phyloP scores from a whole-genome alignment of 202 grass and related monocot species.

The Saccharum hybrid region DNA sequence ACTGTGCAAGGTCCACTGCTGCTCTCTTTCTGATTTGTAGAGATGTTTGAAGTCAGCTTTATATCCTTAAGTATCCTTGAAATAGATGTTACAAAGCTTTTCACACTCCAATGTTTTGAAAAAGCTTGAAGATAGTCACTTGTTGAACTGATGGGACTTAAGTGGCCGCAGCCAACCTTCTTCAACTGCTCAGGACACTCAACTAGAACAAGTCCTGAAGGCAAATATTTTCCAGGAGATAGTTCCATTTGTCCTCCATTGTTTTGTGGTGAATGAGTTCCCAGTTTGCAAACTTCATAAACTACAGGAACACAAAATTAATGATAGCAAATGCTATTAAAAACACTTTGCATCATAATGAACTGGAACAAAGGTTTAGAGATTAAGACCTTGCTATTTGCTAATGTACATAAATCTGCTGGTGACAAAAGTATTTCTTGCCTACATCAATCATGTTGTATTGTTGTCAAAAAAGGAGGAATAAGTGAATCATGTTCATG shows the following conservation, averaged over 20 bases:
- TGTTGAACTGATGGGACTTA: conserved; percentile 70
- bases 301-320: conserved; percentile 52
- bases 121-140: conserved; percentile 75
- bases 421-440: conserved; percentile 29
- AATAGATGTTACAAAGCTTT: conserved; percentile 74
- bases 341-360: conserved; percentile 4
- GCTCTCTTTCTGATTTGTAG: conserved; percentile 85
- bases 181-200: conserved; percentile 93
- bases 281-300: conserved; percentile 95
- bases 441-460: not conserved
- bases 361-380: conserved; percentile 30
- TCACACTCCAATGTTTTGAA: conserved; percentile 87
- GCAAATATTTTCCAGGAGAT: conserved; percentile 66
- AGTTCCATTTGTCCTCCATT: conserved; percentile 73
- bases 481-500: not conserved
- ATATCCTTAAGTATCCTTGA: conserved; percentile 78
- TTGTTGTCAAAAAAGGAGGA: conserved; percentile 33
- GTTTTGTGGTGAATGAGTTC: conserved; percentile 75
- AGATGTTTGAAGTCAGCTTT: conserved; percentile 73
- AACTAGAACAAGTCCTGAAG: conserved; percentile 83
- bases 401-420: conserved; percentile 1
- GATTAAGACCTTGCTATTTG: conserved; percentile 17
- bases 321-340: conserved; percentile 30
- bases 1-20: conserved; percentile 83
- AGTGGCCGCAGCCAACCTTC: conserved; percentile 61